Evolutionary conservation across 805 yeast genomes (phyloP), one percentile per base, ranked within the genome.

Genomic region (Metschnikowia bowlesiae): DNA sequence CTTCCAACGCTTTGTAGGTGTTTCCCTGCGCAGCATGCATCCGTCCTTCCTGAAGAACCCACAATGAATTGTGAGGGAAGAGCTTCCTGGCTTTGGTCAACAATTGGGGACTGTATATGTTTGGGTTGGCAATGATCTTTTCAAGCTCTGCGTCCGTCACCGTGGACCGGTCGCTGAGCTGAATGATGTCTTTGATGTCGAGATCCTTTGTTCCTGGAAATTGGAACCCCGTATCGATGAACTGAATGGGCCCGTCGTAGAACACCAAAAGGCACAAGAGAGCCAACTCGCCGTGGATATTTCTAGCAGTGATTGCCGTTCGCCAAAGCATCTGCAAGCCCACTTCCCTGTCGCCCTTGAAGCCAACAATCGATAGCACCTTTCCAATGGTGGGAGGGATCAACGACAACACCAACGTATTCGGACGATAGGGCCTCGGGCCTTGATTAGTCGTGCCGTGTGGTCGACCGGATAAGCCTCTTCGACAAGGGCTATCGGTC

Each of bases 201-300:
- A 62, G 40, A 46, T 68, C 69, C 32, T 59, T 62, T 39, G 65
- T 63, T 44, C 67, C 68, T 2, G 78, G 77, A 16, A 73, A 57
- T 49, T 68, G 70, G 59, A 85, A 85, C 54, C 87, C 89, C 31
- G 83, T 85, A 68, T 92, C 98, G n/a, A 90, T 84, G 63, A 89
- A 89, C 65, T 91, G 97, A 67, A 92, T 85, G 2, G 97, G 98
- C 1, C 98, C 97, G 64, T 92, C 97, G 64, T 91, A 94, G 63
- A 89, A 92, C 31, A 89, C 88, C 57, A 92, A 74, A 44, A 92
- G 73, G 8, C 87, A 91, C 50, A 91, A 73, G n/a, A 90, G 69
- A 1, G 96, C 97, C 56, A 92, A 79, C 51, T 94, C 91, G 39
- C 98, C 97, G 66, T 92, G 97, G 52, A 94, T 85, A 61, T 94